These are phyloP conservation scores for Coleophoma eucalyptorum DNA, from an alignment of 2,329 filamentous ascomycete genomes.

Conservation along the genomic window DNA sequence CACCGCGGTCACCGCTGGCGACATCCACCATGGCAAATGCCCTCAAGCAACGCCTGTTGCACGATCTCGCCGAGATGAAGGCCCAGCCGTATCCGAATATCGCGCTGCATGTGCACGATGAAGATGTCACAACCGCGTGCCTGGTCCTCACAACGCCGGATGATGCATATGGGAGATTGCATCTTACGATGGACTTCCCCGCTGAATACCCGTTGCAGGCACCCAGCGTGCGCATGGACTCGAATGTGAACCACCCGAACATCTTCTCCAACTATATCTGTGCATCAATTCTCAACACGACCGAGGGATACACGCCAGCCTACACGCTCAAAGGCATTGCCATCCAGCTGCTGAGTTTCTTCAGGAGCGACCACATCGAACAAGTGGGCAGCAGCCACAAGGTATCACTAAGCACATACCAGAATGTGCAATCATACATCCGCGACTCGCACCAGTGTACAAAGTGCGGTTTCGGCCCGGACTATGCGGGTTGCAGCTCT, in stretches of 20 bases:
- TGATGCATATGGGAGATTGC: constrained; percentile 33
- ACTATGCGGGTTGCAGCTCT: too few species aligned
- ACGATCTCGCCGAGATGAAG: constrained; percentile 42
- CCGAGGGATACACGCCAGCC: constrained; percentile 41
- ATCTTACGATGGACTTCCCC: constrained; percentile 36
- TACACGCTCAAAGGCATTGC: constrained; percentile 46
- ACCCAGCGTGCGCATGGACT: constrained; percentile 37
- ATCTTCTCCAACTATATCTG: constrained; percentile 41
- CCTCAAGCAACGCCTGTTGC: constrained; percentile 28
- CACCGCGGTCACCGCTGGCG: too few species aligned
- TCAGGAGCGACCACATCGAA: constrained; percentile 41
- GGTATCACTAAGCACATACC: constrained; percentile 24
- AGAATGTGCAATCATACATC: neutral
- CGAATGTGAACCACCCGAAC: constrained; percentile 39
- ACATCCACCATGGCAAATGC: constrained; percentile 1
- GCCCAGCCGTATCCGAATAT: constrained; percentile 43
- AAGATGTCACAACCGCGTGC: constrained; percentile 33
- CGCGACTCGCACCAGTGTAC: constrained; percentile 17
- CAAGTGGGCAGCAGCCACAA: constrained; percentile 26
- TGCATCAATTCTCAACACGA: constrained; percentile 39
- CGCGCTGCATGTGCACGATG: constrained; percentile 31
- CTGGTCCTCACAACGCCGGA: constrained; percentile 35
- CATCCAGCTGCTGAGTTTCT: constrained; percentile 49
- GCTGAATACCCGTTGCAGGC: constrained; percentile 34
- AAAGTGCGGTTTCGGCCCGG: constrained; percentile 15